Evolutionary conservation across 2,329 filamentous ascomycete species (phyloP).

Genomic region (Aspergillus sp.): DNA sequence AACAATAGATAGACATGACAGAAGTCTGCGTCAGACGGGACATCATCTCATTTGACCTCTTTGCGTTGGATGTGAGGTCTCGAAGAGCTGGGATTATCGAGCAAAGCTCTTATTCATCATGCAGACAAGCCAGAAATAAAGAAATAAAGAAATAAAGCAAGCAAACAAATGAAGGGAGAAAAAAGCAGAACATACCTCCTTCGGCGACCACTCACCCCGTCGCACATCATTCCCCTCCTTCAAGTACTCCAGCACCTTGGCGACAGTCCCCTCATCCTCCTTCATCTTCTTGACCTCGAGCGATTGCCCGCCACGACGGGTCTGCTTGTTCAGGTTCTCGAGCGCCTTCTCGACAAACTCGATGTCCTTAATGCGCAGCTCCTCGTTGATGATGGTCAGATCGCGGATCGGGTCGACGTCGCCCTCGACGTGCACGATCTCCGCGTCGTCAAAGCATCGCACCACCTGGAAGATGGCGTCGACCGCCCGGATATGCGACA

Average conservation of each 20-base stretch:
- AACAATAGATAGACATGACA: constrained; percentile 10
- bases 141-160: constrained; percentile 30
- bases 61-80: constrained; percentile 63
- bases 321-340: constrained; percentile 88
- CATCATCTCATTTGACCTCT: constrained; percentile 83
- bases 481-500: constrained; percentile 96
- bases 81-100: constrained; percentile 99
- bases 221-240: constrained; percentile 88
- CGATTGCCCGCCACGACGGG: constrained; percentile 83
- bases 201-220: constrained; percentile 78
- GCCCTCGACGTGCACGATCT: constrained; percentile 99
- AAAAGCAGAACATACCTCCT: constrained; percentile 62
- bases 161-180: constrained; percentile 12
- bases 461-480: constrained; percentile 98
- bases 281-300: constrained; percentile 96
- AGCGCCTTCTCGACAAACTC: constrained; percentile 96
- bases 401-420: constrained; percentile 93
- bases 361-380: constrained; percentile 94
- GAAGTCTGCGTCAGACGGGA: constrained; percentile 53
- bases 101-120: constrained; percentile 99
- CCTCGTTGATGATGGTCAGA: constrained; percentile 92
- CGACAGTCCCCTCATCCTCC: constrained; percentile 86
- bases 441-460: constrained; percentile 94
- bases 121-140: too few species aligned
- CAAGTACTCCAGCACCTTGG: constrained; percentile 75